Evolutionary conservation across 1,284 basidiomycete species (phyloP).

Genomic region (Pseudozyma sp.): DNA sequence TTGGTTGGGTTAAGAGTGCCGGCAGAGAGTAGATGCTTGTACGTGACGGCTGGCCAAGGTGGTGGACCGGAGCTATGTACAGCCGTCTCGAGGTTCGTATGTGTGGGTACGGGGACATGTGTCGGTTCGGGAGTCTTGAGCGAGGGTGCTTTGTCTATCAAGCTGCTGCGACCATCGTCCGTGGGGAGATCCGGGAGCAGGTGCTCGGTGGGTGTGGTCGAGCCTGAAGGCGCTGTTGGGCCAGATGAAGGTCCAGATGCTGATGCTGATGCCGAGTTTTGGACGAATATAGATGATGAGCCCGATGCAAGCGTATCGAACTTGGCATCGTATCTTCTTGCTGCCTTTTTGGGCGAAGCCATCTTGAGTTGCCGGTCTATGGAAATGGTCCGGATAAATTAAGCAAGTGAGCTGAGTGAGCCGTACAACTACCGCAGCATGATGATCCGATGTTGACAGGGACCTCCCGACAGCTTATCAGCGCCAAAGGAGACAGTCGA

Average conservation of each 20-base stretch:
- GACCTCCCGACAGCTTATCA: no score
- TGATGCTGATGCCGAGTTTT: conserved; percentile 9
- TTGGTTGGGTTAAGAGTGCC: conserved; percentile 66
- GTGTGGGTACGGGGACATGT: conserved; percentile 21
- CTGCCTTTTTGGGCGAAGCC: conserved; percentile 46
- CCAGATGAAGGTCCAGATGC: background rate
- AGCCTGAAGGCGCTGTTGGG: background rate
- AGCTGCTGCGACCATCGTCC: conserved; percentile 23
- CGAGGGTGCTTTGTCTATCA: conserved; percentile 34
- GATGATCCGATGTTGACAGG: background rate
- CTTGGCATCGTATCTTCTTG: conserved; percentile 30
- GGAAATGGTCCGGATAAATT: background rate
- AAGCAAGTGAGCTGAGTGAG: conserved; percentile 3
- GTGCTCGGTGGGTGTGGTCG: conserved; percentile 9
- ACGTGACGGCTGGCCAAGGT: conserved; percentile 54
- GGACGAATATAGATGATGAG: conserved; percentile 5
- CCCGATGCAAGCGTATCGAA: conserved; percentile 22
- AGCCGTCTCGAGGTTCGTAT: conserved; percentile 42
- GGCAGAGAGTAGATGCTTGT: conserved; percentile 59
- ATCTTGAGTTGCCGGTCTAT: conserved; percentile 4
- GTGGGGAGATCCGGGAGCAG: conserved; percentile 16
- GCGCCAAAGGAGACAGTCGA: no score
- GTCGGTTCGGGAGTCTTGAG: conserved; percentile 31
- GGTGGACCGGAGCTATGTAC: conserved; percentile 36
- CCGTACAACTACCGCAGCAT: conserved; percentile 14